These are phyloP conservation scores for Phytophthora brassicae DNA, from an alignment of 352 stramenopile species.

Conservation along the genomic window DNA sequence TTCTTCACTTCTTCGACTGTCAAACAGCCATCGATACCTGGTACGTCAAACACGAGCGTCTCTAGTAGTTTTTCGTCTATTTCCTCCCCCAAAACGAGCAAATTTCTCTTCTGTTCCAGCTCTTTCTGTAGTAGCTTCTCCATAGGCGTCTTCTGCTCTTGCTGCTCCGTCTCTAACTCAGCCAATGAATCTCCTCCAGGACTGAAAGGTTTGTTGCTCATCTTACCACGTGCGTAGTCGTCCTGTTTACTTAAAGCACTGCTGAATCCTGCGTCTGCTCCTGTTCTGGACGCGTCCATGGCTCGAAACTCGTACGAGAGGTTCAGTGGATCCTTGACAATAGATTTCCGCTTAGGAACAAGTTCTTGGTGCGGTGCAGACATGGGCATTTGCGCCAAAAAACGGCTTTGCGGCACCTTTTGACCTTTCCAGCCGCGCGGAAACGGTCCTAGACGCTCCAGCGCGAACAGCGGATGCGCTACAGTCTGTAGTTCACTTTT, in stretches of 20 bases:
- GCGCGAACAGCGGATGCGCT: constrained; percentile 38
- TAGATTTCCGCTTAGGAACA: constrained; percentile 40
- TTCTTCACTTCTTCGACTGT: constrained; percentile 47
- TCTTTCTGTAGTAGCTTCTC: constrained; percentile 19
- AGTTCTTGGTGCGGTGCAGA: constrained; percentile 54
- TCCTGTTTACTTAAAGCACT: constrained; percentile 74
- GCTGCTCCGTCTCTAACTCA: constrained; percentile 17
- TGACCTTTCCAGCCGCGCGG: constrained; percentile 22
- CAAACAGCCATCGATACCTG: constrained; percentile 56
- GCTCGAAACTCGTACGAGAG: constrained; percentile 67
- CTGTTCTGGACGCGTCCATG: constrained; percentile 32
- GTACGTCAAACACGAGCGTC: constrained; percentile 50
- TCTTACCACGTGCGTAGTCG: constrained; percentile 79
- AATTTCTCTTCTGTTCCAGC: constrained; percentile 45
- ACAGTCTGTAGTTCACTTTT: constrained; percentile 31
- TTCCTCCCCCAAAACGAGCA: constrained; percentile 30
- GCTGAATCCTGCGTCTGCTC: constrained; percentile 54
- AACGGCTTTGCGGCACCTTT: constrained; percentile 41
- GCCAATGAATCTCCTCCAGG: constrained; percentile 67
- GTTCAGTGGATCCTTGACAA: constrained; percentile 57
- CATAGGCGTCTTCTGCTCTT: constrained; percentile 8
- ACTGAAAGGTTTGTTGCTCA: constrained; percentile 75
- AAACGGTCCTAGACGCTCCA: constrained; percentile 47
- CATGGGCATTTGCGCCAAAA: constrained; percentile 77
- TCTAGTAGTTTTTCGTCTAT: constrained; percentile 40